phyloP scores from a whole-genome alignment of 2,329 filamentous ascomycete species.

The Aspergillus neotritici region DNA sequence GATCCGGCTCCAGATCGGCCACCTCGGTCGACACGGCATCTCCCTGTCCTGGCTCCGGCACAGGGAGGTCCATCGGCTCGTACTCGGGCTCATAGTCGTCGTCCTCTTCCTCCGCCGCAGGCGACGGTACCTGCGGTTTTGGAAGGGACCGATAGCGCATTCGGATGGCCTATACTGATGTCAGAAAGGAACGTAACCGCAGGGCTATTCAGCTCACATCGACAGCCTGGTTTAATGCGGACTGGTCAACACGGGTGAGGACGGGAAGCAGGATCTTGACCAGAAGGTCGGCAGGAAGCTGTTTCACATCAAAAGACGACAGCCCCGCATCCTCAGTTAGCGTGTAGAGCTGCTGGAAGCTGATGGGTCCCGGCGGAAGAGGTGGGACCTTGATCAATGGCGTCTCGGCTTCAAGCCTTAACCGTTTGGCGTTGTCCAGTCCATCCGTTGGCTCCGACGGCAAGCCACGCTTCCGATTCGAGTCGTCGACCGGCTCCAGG shows the following conservation, averaged over 20 bases:
- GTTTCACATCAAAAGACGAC: slow-evolving; percentile 74
- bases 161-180: slow-evolving; percentile 31
- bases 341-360: slow-evolving; percentile 77
- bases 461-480: slow-evolving; percentile 66
- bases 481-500: slow-evolving; percentile 72
- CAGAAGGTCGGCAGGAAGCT: slow-evolving; percentile 68
- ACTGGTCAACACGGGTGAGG: slow-evolving; percentile 64
- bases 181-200: slow-evolving; percentile 9
- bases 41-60: slow-evolving; percentile 34
- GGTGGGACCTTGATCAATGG: slow-evolving; percentile 57
- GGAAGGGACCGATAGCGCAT: slow-evolving; percentile 34
- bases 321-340: slow-evolving; percentile 70
- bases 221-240: slow-evolving; percentile 65
- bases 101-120: slow-evolving; percentile 59
- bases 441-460: slow-evolving; percentile 66
- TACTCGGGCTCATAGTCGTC: slow-evolving; percentile 93
- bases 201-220: slow-evolving; percentile 49
- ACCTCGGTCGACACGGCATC: slow-evolving; percentile 74
- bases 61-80: slow-evolving; percentile 57
- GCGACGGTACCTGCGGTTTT: slow-evolving; percentile 32
- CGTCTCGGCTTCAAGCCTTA: slow-evolving; percentile 58
- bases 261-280: slow-evolving; percentile 77
- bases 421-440: slow-evolving; percentile 73
- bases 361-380: slow-evolving; percentile 68
- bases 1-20: slow-evolving; percentile 60